Base-by-base conservation (phyloP, 2,329 filamentous ascomycete species). In the Fusarium chaquense region DNA sequence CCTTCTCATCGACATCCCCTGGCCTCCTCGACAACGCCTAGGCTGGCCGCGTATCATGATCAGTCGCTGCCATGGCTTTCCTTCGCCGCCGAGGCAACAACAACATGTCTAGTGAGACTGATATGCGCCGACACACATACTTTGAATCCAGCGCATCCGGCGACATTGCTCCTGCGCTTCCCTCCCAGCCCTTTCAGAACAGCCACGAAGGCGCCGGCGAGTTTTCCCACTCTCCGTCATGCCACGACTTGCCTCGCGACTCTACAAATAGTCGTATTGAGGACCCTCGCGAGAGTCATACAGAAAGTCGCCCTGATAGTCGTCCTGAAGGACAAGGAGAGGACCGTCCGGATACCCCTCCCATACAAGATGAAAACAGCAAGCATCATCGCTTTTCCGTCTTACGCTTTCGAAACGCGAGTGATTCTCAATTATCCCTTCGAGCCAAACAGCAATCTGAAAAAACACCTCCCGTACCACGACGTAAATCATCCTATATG, bases 391-490 rank as follows among this genome's bases (percentile, higher is more conserved):
- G 88, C 65, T 91, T 91, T 77, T 90, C 87, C 58, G 83, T 97
- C 79, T 83, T 97, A 81, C 90, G 91, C 76, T 94, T 96, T 78
- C 92, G 94, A 75, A 94, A 97, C 86, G 94, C 93, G 66, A 98
- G 94, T 11, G 95, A 98, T 81, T 92, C 94, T 52, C 94, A 98
- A 79, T 82, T 98, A 65, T 93, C 93, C 13, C 84, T 89, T 32
- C 88, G 89, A 77, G 91, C 91, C 54, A 94, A 91, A 78, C 87
- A 91, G 74, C 90, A 93, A 58, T 82, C 84, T 64, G 82, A 85
- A 74, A 85, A 82, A 72, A 80, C 84, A 24, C 88, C 85, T 74
- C 89, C 84, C 73, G 84, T 87, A 76, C 89, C 83, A 77, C 86
- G 81, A 81, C 86, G 84, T 89, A 88, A 70, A 80, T 81, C 45